These are phyloP conservation scores for Leccinum aurantiacum DNA, from an alignment of 768 basidiomycete genomes.

Conservation along the genomic window DNA sequence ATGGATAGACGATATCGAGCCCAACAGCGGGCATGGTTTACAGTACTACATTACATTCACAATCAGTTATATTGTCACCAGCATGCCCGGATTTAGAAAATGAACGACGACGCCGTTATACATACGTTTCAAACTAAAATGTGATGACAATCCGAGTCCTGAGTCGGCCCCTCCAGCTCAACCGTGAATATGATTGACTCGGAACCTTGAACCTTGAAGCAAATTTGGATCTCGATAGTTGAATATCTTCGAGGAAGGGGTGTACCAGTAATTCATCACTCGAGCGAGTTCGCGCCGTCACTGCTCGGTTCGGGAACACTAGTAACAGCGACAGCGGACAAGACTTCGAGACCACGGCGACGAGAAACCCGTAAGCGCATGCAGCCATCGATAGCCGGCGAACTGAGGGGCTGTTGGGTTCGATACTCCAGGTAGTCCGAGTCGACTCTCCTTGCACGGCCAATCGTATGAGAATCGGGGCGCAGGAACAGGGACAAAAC, in stretches of 20 bases:
- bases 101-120: background rate
- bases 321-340: background rate
- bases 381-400: background rate
- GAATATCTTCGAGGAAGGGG: too few relatives aligned
- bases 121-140: background rate
- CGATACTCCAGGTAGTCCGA: background rate
- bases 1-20: background rate
- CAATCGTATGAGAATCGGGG: slow-evolving; percentile 12
- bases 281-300: too few relatives aligned
- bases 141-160: background rate
- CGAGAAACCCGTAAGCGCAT: background rate
- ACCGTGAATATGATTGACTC: background rate
- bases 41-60: background rate
- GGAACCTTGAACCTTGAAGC: background rate
- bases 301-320: too few relatives aligned
- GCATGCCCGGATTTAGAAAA: background rate
- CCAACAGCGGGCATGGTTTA: background rate
- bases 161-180: background rate
- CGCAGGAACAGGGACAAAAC: background rate
- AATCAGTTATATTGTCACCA: background rate
- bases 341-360: too few relatives aligned
- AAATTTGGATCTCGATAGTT: background rate
- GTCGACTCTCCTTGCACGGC: background rate
- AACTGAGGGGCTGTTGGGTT: background rate
- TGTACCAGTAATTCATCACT: too few relatives aligned